Base-by-base conservation (phyloP, 2,329 filamentous ascomycete genomes). In the Verticillium alfalfae region DNA sequence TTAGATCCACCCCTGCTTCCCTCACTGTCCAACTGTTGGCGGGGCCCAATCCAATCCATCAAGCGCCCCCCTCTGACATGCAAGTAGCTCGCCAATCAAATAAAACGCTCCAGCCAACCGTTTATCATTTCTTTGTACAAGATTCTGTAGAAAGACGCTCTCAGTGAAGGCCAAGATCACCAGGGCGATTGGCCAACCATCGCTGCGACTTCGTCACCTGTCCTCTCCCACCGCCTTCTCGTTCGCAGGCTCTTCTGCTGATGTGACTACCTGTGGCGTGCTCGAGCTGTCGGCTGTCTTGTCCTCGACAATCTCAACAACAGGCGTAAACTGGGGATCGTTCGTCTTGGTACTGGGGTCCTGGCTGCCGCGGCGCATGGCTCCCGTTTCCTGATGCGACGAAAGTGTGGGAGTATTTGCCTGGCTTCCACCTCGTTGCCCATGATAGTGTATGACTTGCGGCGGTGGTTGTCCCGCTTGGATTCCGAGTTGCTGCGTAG, bases 401-500 rank as follows among this genome's bases (percentile, higher is more conserved):
- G 81, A 74, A 31, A 82, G 73, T 0, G 85, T 88, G 13, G 86
- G 86, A 0, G 86, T 88, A 67, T 87, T 88, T 9, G 85, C 82
- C 68, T 88, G 86, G 67, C 86, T 88, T 12, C 86, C 86, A n/a
- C 86, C 86, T 45, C 86, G 78, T 70, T 88, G 86, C 5, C 86
- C 86, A 65, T 88, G 86, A 66, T 89, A 89, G 67, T 89, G 86
- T 36, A 89, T 79, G 2, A 89, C 86, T 69, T 89, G 86, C 10
- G 86, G 86, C 34, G 86, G 85, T 16, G 82, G 78, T 70, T 88
- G 86, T 16, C 86, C 86, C 45, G 83, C 82, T 66, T 87, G 84
- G 2, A 84, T 81, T 16, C 86, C 86, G 5, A 89, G 75, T 58
- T 88, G 79, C 67, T 89, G 84, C 34, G 86, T 88, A 5, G 87